phyloP scores from a whole-genome alignment of 2,329 filamentous ascomycete genomes.

The Curvularia sp. region DNA sequence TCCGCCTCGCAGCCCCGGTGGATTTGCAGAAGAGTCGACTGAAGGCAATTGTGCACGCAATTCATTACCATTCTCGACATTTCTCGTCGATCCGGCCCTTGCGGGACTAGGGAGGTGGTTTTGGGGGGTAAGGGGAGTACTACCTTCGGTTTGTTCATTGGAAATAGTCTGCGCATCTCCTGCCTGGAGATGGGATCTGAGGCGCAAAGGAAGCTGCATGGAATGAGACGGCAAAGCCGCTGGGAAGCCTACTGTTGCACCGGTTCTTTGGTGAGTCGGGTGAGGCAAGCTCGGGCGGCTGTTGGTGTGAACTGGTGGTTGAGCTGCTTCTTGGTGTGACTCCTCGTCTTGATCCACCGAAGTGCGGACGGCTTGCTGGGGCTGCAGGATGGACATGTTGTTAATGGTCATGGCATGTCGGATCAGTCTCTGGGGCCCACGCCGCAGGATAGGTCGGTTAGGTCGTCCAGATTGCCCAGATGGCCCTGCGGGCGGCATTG shows the following conservation, averaged over 20 bases:
- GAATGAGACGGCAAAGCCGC: slow-evolving; percentile 11
- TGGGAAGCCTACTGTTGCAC: slow-evolving; percentile 9
- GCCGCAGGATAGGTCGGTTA: slow-evolving; percentile 34
- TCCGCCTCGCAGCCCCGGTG: slow-evolving; percentile 27
- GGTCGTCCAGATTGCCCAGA: slow-evolving; percentile 12
- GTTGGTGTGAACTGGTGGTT: slow-evolving; percentile 5
- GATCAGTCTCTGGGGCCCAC: slow-evolving; percentile 41
- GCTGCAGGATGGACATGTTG: slow-evolving; percentile 35
- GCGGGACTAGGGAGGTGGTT: slow-evolving; percentile 9
- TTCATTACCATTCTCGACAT: slow-evolving; percentile 8
- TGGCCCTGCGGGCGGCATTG: slow-evolving; percentile 13
- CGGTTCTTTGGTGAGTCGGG: slow-evolving; percentile 7
- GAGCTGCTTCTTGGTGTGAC: neutral
- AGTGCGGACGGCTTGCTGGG: slow-evolving; percentile 31
- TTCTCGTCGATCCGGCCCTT: slow-evolving; percentile 15
- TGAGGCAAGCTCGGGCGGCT: slow-evolving; percentile 1
- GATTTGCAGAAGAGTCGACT: slow-evolving; percentile 18
- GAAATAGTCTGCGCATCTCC: slow-evolving; percentile 4
- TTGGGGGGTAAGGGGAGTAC: slow-evolving; percentile 14
- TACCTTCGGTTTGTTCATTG: slow-evolving; percentile 17
- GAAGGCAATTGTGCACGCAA: slow-evolving; percentile 7
- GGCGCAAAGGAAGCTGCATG: slow-evolving; percentile 36
- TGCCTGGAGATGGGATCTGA: slow-evolving; percentile 11
- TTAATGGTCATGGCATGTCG: slow-evolving; percentile 40
- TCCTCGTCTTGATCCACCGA: slow-evolving; percentile 26